These are phyloP conservation scores for Asterionellopsis glacialis DNA, from an alignment of 108 stramenopile species.

Conservation along the genomic window DNA sequence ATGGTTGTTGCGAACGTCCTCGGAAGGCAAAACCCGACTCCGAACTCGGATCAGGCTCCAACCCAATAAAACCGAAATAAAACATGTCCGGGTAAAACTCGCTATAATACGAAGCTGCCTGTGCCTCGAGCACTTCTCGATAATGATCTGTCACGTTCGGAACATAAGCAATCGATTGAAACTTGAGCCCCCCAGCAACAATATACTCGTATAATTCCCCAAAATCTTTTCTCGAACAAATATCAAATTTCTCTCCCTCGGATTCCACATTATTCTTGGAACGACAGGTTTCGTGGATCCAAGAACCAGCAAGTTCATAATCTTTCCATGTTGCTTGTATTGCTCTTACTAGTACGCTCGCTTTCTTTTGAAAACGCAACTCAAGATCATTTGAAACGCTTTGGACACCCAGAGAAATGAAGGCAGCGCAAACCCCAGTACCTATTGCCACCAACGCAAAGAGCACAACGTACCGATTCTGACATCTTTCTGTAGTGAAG, in stretches of 20 bases:
- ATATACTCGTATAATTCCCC: constrained; percentile 35
- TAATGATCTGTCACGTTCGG: constrained; percentile 30
- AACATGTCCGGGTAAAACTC: constrained; percentile 29
- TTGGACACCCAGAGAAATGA: no score
- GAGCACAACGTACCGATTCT: no score
- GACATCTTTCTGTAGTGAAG: no score
- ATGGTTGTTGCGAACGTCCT: constrained; percentile 1
- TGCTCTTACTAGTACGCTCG: not conserved
- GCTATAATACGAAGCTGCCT: constrained; percentile 18
- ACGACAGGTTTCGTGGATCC: not conserved
- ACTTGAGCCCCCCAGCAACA: constrained; percentile 11
- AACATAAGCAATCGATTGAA: constrained; percentile 30
- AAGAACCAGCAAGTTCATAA: not conserved
- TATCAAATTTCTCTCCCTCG: not conserved
- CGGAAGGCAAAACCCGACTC: no score
- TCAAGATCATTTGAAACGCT: no score
- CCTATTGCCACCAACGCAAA: no score
- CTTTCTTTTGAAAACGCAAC: no score
- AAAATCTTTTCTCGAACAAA: constrained; percentile 21
- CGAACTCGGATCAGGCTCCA: not conserved
- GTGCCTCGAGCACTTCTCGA: constrained; percentile 19
- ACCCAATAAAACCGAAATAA: constrained; percentile 23
- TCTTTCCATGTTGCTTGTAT: not conserved
- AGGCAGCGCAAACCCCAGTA: no score
- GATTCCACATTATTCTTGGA: not conserved